Evolutionary conservation across 1,284 basidiomycete species (phyloP).

Genomic region (Puccinia polysora): DNA sequence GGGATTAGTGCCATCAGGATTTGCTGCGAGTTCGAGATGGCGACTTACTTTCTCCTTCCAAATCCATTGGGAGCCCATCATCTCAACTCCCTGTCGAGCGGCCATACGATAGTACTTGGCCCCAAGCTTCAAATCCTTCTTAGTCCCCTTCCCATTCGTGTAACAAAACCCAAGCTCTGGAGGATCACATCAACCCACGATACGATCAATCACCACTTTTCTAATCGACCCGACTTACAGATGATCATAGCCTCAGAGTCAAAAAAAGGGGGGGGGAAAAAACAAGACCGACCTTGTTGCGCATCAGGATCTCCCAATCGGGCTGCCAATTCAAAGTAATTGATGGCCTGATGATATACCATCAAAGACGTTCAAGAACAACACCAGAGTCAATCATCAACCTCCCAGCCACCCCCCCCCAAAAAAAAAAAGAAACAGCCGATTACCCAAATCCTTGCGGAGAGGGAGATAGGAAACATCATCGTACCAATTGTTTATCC

Average conservation of each 20-base stretch:
- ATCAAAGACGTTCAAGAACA: too few relatives aligned
- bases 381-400: too few relatives aligned
- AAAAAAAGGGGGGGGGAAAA: background rate
- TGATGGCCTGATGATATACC: slow-evolving; percentile 54
- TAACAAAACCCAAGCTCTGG: slow-evolving; percentile 68
- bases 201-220: background rate
- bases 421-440: too few relatives aligned
- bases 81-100: slow-evolving; percentile 70
- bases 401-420: too few relatives aligned
- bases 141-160: slow-evolving; percentile 78
- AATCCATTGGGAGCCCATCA: slow-evolving; percentile 78
- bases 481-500: slow-evolving; percentile 73
- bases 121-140: slow-evolving; percentile 77
- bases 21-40: too few relatives aligned
- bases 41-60: slow-evolving; percentile 59
- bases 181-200: background rate
- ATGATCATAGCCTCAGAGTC: background rate
- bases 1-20: too few relatives aligned
- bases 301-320: slow-evolving; percentile 78
- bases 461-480: slow-evolving; percentile 58
- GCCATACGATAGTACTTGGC: slow-evolving; percentile 85
- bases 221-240: background rate
- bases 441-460: too few relatives aligned
- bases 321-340: slow-evolving; percentile 78
- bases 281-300: slow-evolving; percentile 61